Percentiles rank a stretch among this genome's conserved stretches.
These are phyloP conservation scores for Aspergillus sp. DNA, from an alignment of 2,329 filamentous ascomycete species.

Conservation along the genomic window DNA sequence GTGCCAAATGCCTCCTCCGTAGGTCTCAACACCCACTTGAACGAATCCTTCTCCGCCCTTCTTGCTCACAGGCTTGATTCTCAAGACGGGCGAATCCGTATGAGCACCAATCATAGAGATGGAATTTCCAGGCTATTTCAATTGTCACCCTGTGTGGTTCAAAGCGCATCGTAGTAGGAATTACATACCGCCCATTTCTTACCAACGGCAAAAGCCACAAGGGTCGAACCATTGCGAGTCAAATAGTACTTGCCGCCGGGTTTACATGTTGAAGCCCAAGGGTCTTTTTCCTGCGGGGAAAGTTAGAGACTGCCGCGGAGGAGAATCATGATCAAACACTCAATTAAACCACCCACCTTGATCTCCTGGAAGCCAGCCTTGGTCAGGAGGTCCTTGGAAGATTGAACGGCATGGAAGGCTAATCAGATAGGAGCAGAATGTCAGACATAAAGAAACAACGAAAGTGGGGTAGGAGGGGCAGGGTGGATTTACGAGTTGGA, in stretches of 20 bases:
- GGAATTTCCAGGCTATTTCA: slow-evolving; percentile 68
- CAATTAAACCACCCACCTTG: slow-evolving; percentile 46
- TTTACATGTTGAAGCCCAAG: slow-evolving; percentile 73
- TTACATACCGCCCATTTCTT: slow-evolving; percentile 67
- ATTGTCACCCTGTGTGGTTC: not conserved
- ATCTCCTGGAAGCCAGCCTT: slow-evolving; percentile 83
- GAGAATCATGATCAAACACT: not conserved
- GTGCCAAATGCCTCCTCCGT: slow-evolving; percentile 95
- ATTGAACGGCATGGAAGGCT: slow-evolving; percentile 93
- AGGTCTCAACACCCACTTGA: slow-evolving; percentile 93
- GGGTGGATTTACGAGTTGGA: slow-evolving; percentile 67
- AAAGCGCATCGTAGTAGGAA: not conserved
- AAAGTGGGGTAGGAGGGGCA: too few species aligned
- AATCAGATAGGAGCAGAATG: slow-evolving; percentile 3
- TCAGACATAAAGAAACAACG: too few species aligned
- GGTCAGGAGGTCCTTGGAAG: slow-evolving; percentile 69
- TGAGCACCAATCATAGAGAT: slow-evolving; percentile 92
- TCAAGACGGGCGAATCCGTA: slow-evolving; percentile 88
- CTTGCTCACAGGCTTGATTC: slow-evolving; percentile 91
- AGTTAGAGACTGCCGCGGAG: not conserved
- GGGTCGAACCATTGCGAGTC: slow-evolving; percentile 86
- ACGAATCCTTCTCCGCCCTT: slow-evolving; percentile 81
- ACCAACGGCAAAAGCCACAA: slow-evolving; percentile 89
- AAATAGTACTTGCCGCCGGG: slow-evolving; percentile 95
- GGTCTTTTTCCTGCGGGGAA: slow-evolving; percentile 66